These are phyloP conservation scores for Candida manassasensis DNA, from an alignment of 805 yeast species.

Conservation along the genomic window DNA sequence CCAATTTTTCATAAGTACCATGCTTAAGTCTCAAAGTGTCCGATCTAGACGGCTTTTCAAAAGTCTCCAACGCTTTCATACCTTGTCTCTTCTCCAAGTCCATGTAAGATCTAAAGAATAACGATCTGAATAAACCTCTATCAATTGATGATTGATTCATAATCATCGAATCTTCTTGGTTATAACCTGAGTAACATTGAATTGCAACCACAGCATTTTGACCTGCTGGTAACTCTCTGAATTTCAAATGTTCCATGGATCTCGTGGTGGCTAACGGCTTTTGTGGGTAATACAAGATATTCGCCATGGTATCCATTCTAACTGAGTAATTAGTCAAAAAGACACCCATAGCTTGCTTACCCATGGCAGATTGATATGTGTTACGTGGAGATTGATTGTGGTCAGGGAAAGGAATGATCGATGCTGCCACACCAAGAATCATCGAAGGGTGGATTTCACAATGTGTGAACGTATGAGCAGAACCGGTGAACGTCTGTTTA, in stretches of 20 bases:
- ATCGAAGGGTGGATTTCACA: constrained; percentile 99
- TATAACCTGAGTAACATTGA: constrained; percentile 96
- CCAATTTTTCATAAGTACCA: constrained; percentile 96
- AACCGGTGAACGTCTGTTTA: constrained; percentile 53
- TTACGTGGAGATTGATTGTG: constrained; percentile 99
- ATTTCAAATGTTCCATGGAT: constrained; percentile 95
- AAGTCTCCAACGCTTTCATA: constrained; percentile 96
- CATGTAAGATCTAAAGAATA: constrained; percentile 96
- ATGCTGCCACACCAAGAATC: constrained; percentile 98
- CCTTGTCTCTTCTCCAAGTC: constrained; percentile 98
- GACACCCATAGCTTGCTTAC: constrained; percentile 99
- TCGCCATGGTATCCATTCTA: constrained; percentile 99
- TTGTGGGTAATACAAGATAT: constrained; percentile 94
- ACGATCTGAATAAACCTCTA: constrained; percentile 90
- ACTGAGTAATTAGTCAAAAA: constrained; percentile 91
- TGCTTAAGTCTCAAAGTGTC: constrained; percentile 94
- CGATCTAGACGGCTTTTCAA: constrained; percentile 93
- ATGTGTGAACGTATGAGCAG: constrained; percentile 84
- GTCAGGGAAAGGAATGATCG: constrained; percentile 98
- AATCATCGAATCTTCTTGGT: constrained; percentile 99
- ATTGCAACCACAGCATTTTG: constrained; percentile 98
- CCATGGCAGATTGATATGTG: constrained; percentile 99
- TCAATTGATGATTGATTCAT: constrained; percentile 98
- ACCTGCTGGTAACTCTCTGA: constrained; percentile 98
- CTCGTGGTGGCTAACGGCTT: constrained; percentile 97